A percentile compares a stretch with the other conserved stretches of the same genome.
Evolutionary conservation across 495 filamentous ascomycete species (phyloP).

Genomic region (Aspergillus affinis): DNA sequence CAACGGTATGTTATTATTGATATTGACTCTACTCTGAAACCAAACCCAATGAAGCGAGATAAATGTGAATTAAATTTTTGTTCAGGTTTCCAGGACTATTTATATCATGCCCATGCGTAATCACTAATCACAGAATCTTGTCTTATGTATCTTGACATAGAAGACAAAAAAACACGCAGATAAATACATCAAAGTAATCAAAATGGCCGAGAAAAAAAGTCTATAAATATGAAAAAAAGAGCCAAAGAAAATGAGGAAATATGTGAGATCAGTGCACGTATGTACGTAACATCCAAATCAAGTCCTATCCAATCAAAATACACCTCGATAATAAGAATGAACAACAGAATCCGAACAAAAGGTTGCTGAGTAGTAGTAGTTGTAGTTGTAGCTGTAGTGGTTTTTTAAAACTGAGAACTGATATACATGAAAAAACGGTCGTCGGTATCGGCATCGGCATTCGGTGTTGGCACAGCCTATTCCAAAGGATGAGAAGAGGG

Average conservation of each 20-base stretch:
- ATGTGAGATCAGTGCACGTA: neutral
- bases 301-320: neutral
- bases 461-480: neutral
- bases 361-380: neutral
- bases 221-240: neutral
- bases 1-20: neutral
- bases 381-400: too few relatives aligned
- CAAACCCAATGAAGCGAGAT: neutral
- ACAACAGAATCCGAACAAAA: neutral
- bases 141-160: neutral
- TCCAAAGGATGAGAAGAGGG: neutral
- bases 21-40: neutral
- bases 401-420: neutral
- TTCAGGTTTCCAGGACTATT: neutral
- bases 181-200: neutral
- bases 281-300: neutral
- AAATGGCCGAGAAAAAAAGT: neutral
- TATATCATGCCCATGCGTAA: neutral
- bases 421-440: neutral
- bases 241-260: neutral
- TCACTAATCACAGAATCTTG: neutral
- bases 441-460: neutral
- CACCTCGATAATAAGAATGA: neutral
- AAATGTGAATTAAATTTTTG: neutral
- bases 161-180: neutral